Percentiles rank a stretch among this genome's conserved stretches.
phyloP scores from a whole-genome alignment of 75 land plant species.

The Sequoia sempervirens region DNA sequence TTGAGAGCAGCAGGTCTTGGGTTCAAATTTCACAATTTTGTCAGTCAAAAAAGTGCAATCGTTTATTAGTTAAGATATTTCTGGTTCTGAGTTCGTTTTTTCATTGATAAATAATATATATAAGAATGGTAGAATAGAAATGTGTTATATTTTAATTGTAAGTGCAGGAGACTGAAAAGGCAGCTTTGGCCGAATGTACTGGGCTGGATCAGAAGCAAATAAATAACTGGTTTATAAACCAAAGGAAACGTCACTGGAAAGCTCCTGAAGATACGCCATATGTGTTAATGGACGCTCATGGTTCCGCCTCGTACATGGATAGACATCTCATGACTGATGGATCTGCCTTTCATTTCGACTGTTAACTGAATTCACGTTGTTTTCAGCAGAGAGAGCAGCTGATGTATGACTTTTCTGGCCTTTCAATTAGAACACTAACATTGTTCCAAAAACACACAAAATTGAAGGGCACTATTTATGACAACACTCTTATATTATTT shows the following conservation, averaged over 20 bases:
- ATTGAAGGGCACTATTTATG: too few relatives aligned
- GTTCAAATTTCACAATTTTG: too few relatives aligned
- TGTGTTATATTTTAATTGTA: not conserved
- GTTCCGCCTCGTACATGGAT: not conserved
- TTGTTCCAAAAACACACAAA: too few relatives aligned
- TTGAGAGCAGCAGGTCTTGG: too few relatives aligned
- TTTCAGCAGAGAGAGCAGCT: not conserved
- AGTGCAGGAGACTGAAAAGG: constrained; percentile 74
- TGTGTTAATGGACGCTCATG: constrained; percentile 31
- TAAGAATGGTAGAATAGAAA: not conserved
- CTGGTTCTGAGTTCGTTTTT: too few relatives aligned
- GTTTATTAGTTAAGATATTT: too few relatives aligned
- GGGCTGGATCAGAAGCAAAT: constrained; percentile 76
- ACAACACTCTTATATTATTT: too few relatives aligned
- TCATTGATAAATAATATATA: too few relatives aligned
- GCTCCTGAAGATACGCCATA: constrained; percentile 48
- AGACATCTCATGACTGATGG: not conserved
- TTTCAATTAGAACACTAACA: too few relatives aligned
- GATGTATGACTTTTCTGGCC: not conserved
- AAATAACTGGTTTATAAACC: constrained; percentile 87
- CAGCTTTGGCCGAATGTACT: constrained; percentile 53
- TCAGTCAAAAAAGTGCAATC: too few relatives aligned
- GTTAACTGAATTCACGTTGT: not conserved
- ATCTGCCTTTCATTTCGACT: not conserved
- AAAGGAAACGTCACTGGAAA: constrained; percentile 82